phyloP scores from a whole-genome alignment of 495 filamentous ascomycete species.

The Xylaria castorea region DNA sequence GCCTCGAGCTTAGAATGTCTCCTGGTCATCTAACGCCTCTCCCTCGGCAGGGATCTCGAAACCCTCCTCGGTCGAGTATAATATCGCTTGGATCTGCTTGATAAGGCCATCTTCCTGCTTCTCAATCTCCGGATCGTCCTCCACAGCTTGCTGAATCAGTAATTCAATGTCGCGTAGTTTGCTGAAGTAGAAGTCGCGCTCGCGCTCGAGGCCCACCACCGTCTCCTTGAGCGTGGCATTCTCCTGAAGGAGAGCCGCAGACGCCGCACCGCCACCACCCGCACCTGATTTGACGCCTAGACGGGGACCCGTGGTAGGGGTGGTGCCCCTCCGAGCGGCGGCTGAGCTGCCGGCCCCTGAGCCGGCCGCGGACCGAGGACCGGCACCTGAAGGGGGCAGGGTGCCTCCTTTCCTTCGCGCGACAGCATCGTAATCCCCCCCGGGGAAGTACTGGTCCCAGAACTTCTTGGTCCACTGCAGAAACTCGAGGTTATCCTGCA shows the following conservation, averaged over 20 bases:
- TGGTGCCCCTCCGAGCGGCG: conserved; percentile 68
- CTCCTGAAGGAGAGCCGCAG: conserved; percentile 77
- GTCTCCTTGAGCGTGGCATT: conserved; percentile 84
- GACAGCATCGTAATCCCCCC: conserved; percentile 93
- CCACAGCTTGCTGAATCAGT: conserved; percentile 87
- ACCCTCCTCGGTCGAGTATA: conserved; percentile 96
- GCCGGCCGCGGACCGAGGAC: conserved; percentile 42
- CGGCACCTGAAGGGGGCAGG: conserved; percentile 56
- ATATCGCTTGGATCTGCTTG: conserved; percentile 92
- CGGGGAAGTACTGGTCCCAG: conserved; percentile 98
- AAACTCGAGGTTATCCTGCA: conserved; percentile 99
- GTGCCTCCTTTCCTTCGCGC: conserved; percentile 80
- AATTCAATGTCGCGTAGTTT: conserved; percentile 97
- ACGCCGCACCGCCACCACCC: conserved; percentile 62
- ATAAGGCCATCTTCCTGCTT: conserved; percentile 89
- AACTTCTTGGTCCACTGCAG: conserved; percentile 94
- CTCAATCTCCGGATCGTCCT: conserved; percentile 88
- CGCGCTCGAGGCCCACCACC: conserved; percentile 85
- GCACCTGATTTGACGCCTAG: conserved; percentile 53
- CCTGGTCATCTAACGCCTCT: conserved; percentile 70
- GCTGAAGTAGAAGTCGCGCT: conserved; percentile 98
- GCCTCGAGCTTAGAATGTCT: conserved; percentile 67
- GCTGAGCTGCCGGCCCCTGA: conserved; percentile 54
- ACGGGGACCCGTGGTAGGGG: conserved; percentile 69
- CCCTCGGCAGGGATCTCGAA: conserved; percentile 82